A percentile compares a stretch with the other conserved stretches of the same genome.
phyloP scores from a whole-genome alignment of 345 rosid genomes.

The Rhodamnia argentea region DNA sequence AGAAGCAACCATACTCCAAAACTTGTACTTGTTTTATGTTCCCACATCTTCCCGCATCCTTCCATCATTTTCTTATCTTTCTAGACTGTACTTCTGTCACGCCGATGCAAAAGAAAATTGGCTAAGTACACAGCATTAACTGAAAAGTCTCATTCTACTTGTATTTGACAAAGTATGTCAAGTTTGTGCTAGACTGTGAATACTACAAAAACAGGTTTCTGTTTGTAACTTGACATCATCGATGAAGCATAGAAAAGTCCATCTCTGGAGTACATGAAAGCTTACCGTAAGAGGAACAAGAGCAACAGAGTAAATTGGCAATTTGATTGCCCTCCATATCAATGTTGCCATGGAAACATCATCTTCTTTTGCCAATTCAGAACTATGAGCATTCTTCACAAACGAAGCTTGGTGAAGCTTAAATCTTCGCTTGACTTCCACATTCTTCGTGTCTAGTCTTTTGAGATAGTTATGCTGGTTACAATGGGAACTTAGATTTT shows the following conservation, averaged over 20 bases:
- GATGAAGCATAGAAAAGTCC: neutral
- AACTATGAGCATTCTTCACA: neutral
- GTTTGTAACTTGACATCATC: neutral
- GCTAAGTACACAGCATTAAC: neutral
- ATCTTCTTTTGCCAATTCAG: conserved; percentile 18
- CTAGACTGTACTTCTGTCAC: neutral
- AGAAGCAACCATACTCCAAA: neutral
- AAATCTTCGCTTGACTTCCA: neutral
- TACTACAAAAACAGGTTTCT: neutral
- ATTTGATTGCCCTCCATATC: conserved; percentile 89
- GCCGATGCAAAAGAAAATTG: neutral
- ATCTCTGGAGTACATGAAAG: neutral
- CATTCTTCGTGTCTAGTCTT: neutral
- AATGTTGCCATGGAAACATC: conserved; percentile 36
- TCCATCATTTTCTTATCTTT: neutral
- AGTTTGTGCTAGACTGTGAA: neutral
- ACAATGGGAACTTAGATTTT: neutral
- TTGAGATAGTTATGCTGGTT: neutral
- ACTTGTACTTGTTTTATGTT: neutral
- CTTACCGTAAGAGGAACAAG: conserved; percentile 81
- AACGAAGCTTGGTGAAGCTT: neutral
- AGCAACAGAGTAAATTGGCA: conserved; percentile 83
- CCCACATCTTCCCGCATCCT: neutral
- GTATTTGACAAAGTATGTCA: neutral
- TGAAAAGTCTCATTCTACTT: neutral